Evolutionary conservation across 2,329 filamentous ascomycete species (phyloP).

Genomic region (Colletotrichum truncatum): DNA sequence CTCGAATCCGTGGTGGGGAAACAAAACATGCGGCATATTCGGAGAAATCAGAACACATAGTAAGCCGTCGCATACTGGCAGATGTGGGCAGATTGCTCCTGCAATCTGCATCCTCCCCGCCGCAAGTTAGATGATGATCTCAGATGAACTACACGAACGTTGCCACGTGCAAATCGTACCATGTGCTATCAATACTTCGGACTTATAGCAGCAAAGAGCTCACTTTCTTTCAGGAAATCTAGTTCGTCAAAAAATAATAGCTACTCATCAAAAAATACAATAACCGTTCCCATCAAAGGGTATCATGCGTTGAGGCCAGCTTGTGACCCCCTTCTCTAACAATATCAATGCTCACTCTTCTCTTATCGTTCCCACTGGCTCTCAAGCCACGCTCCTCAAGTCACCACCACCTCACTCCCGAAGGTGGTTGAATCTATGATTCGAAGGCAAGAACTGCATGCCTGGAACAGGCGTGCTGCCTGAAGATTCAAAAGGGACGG

Average conservation of each 20-base stretch:
- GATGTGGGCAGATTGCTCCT: neutral
- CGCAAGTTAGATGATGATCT: too few relatives aligned
- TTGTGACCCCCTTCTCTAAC: neutral
- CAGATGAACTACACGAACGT: too few relatives aligned
- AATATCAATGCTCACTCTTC: neutral
- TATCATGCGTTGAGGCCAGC: conserved; percentile 12
- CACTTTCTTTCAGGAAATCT: neutral
- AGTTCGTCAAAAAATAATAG: neutral
- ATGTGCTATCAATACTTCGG: too few relatives aligned
- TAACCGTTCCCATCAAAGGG: neutral
- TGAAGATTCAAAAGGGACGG: conserved; percentile 45
- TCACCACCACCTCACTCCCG: conserved; percentile 44
- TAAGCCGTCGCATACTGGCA: neutral
- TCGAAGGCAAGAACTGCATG: conserved; percentile 50
- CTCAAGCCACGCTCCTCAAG: neutral
- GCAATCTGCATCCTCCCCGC: too few relatives aligned
- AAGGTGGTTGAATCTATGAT: conserved; percentile 54
- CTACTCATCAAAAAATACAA: conserved; percentile 5
- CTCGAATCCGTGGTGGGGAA: neutral
- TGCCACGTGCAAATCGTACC: too few relatives aligned
- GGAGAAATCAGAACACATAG: neutral
- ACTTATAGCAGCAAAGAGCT: neutral
- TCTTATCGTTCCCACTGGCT: neutral
- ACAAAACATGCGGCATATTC: neutral
- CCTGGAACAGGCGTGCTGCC: conserved; percentile 43